Percentiles rank a stretch among this genome's conserved stretches.
Conservation (phyloP, 805 yeast species). For the Tetrapisispora taiwanensis region DNA sequence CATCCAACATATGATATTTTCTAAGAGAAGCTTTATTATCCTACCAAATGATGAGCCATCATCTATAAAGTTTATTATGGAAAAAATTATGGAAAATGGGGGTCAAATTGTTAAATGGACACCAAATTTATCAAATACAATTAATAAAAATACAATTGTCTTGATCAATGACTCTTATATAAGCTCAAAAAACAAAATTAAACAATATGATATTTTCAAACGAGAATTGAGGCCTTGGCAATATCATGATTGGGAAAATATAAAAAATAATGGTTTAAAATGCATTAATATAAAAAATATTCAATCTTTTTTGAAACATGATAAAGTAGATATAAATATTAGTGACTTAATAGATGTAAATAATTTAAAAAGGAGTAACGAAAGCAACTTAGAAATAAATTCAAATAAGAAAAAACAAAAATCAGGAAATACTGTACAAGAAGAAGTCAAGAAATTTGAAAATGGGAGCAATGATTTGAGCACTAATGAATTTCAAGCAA, state of each 20-base stretch:
- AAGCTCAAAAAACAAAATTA: slow-evolving; percentile 6
- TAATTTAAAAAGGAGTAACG: not conserved
- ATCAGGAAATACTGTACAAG: too few relatives aligned
- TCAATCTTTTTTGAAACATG: slow-evolving; percentile 11
- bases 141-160: slow-evolving; percentile 7
- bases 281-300: slow-evolving; percentile 12
- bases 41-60: slow-evolving; percentile 16
- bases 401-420: not conserved
- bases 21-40: slow-evolving; percentile 5
- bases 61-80: slow-evolving; percentile 8
- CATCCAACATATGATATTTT: not conserved
- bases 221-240: slow-evolving; percentile 15
- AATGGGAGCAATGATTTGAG: too few relatives aligned
- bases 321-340: not conserved
- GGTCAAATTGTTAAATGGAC: slow-evolving; percentile 10
- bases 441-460: too few relatives aligned
- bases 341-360: not conserved
- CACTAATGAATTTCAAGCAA: not conserved
- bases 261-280: slow-evolving; percentile 5
- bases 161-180: slow-evolving; percentile 22
- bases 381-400: not conserved
- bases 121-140: not conserved
- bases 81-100: slow-evolving; percentile 15
- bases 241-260: slow-evolving; percentile 4
- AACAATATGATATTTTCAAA: slow-evolving; percentile 11